Evolutionary conservation across 768 basidiomycete genomes (phyloP).

Genomic region (Suillus decipiens): DNA sequence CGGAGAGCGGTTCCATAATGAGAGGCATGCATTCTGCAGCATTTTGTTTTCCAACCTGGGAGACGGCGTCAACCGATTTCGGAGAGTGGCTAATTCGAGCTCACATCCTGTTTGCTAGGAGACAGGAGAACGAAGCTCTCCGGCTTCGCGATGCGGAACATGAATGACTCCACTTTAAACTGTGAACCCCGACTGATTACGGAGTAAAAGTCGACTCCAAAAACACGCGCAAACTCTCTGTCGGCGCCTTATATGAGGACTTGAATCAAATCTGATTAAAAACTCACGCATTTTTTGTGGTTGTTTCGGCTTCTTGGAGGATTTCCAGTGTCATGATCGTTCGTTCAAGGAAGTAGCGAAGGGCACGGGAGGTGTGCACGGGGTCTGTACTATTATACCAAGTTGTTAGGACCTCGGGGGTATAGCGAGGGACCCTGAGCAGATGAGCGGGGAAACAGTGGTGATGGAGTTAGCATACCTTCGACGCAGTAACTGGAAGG

Average conservation of each 20-base stretch:
- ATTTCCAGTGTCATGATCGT: slow-evolving; percentile 74
- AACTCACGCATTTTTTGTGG: slow-evolving; percentile 85
- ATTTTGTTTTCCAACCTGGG: slow-evolving; percentile 91
- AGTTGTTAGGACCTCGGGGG: slow-evolving; percentile 54
- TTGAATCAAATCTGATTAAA: not conserved
- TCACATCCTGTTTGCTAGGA: slow-evolving; percentile 84
- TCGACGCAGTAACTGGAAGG: slow-evolving; percentile 73
- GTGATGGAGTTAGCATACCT: slow-evolving; percentile 50
- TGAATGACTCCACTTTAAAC: slow-evolving; percentile 98
- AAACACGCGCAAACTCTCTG: slow-evolving; percentile 97
- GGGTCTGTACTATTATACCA: slow-evolving; percentile 70
- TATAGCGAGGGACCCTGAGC: slow-evolving; percentile 76
- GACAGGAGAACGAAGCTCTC: slow-evolving; percentile 91
- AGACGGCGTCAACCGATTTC: not conserved
- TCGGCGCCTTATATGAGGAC: not conserved
- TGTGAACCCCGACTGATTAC: slow-evolving; percentile 95
- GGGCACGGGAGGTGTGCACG: slow-evolving; percentile 50
- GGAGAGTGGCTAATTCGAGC: not conserved
- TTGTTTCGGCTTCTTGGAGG: slow-evolving; percentile 75
- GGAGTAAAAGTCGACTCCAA: slow-evolving; percentile 96
- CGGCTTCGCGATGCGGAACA: slow-evolving; percentile 96
- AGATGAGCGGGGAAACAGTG: slow-evolving; percentile 6
- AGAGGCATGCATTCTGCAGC: slow-evolving; percentile 96
- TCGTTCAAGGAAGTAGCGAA: slow-evolving; percentile 67
- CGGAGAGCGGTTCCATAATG: slow-evolving; percentile 92